A percentile compares a stretch with the other conserved stretches of the same genome.
Conservation (phyloP, 2,329 filamentous ascomycete species). For the Botryosphaeria dothidea region DNA sequence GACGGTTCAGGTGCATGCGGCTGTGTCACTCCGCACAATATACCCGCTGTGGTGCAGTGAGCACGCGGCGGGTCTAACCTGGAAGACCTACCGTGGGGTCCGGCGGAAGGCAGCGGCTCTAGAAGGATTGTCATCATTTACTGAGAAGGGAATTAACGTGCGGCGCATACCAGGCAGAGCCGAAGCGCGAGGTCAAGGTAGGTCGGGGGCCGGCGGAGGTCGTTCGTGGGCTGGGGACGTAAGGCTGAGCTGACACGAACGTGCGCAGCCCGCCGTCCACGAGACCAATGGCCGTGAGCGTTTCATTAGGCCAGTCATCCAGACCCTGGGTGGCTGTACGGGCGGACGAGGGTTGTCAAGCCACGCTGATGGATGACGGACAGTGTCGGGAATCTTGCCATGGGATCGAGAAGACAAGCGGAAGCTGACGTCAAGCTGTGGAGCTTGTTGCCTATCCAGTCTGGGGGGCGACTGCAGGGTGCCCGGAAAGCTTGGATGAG, state of each 20-base stretch:
- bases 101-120: neutral
- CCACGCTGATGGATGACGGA: neutral
- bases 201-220: neutral
- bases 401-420: neutral
- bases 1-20: neutral
- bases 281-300: neutral
- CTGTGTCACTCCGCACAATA: neutral
- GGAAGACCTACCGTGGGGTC: neutral
- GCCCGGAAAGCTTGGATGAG: neutral
- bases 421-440: neutral
- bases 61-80: neutral
- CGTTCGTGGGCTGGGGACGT: neutral
- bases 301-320: neutral
- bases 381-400: neutral
- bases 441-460: slow-evolving; percentile 10
- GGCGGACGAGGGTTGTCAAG: neutral
- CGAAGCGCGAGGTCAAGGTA: neutral
- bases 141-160: neutral
- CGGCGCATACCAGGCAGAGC: neutral
- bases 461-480: no score
- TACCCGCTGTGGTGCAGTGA: neutral
- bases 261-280: neutral
- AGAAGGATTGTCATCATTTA: neutral
- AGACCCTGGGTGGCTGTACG: neutral
- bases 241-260: slow-evolving; percentile 8